Base-by-base conservation (phyloP, 2,329 filamentous ascomycete genomes). In the Colletotrichum sp. region DNA sequence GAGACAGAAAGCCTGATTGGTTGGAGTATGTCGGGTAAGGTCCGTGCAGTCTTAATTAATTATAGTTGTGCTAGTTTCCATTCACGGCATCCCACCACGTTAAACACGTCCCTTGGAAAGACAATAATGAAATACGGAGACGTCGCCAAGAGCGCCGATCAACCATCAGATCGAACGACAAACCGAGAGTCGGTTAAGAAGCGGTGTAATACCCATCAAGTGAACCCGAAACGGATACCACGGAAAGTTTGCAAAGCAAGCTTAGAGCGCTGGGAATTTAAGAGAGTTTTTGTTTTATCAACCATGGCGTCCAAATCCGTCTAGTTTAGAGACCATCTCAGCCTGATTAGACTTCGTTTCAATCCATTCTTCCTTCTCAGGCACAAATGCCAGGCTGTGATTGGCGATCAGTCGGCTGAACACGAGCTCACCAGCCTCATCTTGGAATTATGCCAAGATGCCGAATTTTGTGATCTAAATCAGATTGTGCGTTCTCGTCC, bases 401-500 rank as follows among this genome's bases (percentile, higher is more conserved):
- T n/a, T 48, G 43, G 10, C n/a, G 43, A 48, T 48, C n/a, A 6
- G 43, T 21, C 43, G n/a, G 18, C 6, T 13, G 18, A 48, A 48
- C 18, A 48, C 43, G 43, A 48, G 43, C 9, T 21, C 10, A 12
- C 4, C 43, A 21, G 43, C 43, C 43, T 48, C 43, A 21, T 13
- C 2, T 2, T 21, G 5, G 1, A 13, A 48, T 48, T 12, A 21
- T 48, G 43, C 43, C 43, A 48, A 48, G 43, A 12, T 48, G 43
- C 43, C 10, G 18, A 48, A 2, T 12, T 7, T 13, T n/a, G n/a
- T 48, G 3, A 48, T 21, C n/a, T 4, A 13, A 48, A 13, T n/a
- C 43, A 48, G 18, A 48, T 0, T n/a, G 8, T 12, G 18, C 9
- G 0, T 48, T n/a, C 5, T 21, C 10, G 0, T 21, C 18, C 43